These are phyloP conservation scores for Vitis vinifera DNA, from an alignment of 164 flowering plant species.

Conservation along the genomic window DNA sequence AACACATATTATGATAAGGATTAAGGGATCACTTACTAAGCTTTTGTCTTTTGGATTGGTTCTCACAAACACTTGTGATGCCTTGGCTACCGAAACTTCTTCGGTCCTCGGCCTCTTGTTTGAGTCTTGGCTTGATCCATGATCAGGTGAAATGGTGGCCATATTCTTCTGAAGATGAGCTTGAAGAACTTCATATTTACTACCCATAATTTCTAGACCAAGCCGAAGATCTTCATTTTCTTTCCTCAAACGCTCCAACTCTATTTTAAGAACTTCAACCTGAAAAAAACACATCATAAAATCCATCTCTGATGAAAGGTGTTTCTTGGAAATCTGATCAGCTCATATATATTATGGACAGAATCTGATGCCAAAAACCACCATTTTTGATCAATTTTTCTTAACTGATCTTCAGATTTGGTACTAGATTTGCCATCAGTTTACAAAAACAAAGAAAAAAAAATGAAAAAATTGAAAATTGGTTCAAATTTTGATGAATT, in stretches of 20 bases:
- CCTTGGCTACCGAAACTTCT: slow-evolving; percentile 7
- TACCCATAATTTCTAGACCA: slow-evolving; percentile 23
- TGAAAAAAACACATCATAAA: slow-evolving; percentile 1
- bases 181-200: slow-evolving; percentile 23
- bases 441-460: too few relatives aligned
- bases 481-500: too few relatives aligned
- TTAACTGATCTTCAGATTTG: too few relatives aligned
- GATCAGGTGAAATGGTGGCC: not conserved
- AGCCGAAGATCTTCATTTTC: slow-evolving; percentile 35
- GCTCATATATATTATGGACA: too few relatives aligned
- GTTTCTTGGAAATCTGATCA: not conserved
- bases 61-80: slow-evolving; percentile 25
- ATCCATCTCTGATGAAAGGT: not conserved
- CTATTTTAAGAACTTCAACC: slow-evolving; percentile 23
- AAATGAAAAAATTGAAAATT: too few relatives aligned
- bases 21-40: slow-evolving; percentile 22
- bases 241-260: slow-evolving; percentile 21
- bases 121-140: slow-evolving; percentile 5
- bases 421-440: too few relatives aligned
- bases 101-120: slow-evolving; percentile 18
- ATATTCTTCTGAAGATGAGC: slow-evolving; percentile 11
- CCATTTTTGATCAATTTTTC: too few relatives aligned
- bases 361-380: too few relatives aligned
- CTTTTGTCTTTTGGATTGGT: slow-evolving; percentile 23
- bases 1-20: too few relatives aligned